phyloP scores from a whole-genome alignment of 2,329 filamentous ascomycete species.

The Trichoderma harzianum region DNA sequence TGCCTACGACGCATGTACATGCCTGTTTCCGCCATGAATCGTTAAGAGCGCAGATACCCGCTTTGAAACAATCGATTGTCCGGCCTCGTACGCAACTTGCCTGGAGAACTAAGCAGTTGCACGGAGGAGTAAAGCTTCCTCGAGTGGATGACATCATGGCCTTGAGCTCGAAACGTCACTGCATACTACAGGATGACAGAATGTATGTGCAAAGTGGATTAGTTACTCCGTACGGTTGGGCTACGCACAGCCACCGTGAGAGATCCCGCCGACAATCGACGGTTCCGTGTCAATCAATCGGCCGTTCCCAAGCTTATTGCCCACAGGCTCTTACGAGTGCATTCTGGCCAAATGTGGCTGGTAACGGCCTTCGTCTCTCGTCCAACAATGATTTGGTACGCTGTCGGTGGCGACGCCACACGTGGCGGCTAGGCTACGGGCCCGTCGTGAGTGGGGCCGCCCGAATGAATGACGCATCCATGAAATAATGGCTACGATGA shows the following conservation, averaged over 20 bases:
- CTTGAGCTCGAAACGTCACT: not conserved
- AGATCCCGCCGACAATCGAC: not conserved
- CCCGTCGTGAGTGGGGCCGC: not conserved
- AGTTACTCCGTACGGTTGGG: not conserved
- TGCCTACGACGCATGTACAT: not conserved
- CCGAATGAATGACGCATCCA: not conserved
- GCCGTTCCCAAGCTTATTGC: not conserved
- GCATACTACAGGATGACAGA: not conserved
- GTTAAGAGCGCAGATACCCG: not conserved
- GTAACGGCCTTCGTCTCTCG: not conserved
- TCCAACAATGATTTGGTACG: not conserved
- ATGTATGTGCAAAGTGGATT: not conserved
- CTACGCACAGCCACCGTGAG: not conserved
- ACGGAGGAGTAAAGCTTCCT: not conserved
- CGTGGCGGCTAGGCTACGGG: not conserved
- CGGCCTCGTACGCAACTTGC: not conserved
- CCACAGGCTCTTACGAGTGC: not conserved
- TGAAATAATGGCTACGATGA: conserved; percentile 8
- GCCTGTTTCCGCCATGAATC: not conserved
- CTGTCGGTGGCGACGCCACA: conserved; percentile 3
- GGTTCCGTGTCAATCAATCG: not conserved
- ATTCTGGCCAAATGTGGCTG: not conserved
- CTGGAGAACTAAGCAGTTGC: not conserved
- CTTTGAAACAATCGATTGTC: not conserved
- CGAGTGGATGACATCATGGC: conserved; percentile 13